Evolutionary conservation across 345 rosid species (phyloP).

Genomic region (Eucalyptus decipiens): DNA sequence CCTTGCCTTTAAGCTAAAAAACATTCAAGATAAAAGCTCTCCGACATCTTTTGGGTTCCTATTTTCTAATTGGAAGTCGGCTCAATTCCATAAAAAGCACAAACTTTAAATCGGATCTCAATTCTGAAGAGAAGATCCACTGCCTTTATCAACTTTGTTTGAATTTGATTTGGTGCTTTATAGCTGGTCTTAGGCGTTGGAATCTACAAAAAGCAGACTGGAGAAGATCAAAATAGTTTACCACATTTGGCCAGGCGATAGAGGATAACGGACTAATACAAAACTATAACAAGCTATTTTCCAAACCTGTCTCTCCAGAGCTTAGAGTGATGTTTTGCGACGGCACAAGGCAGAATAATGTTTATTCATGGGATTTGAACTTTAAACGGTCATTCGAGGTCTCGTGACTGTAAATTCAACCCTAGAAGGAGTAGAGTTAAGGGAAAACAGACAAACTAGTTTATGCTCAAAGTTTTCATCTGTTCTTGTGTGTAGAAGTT

Average conservation of each 20-base stretch:
- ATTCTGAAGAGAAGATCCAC: neutral
- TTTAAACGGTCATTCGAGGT: neutral
- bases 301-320: neutral
- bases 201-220: neutral
- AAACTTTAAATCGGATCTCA: neutral
- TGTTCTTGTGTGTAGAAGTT: too few species aligned
- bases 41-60: neutral
- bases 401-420: neutral
- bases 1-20: neutral
- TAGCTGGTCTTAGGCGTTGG: neutral
- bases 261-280: neutral
- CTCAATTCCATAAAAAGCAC: neutral
- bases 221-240: neutral
- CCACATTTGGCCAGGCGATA: neutral
- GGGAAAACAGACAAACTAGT: neutral
- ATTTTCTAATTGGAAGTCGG: neutral
- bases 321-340: neutral
- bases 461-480: neutral
- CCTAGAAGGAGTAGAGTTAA: neutral
- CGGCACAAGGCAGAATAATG: neutral
- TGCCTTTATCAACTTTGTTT: too few species aligned
- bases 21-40: neutral
- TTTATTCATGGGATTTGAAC: neutral
- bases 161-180: neutral
- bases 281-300: neutral